Conservation (phyloP, 139 green algal genomes). For the Chlamydomonas sp. region DNA sequence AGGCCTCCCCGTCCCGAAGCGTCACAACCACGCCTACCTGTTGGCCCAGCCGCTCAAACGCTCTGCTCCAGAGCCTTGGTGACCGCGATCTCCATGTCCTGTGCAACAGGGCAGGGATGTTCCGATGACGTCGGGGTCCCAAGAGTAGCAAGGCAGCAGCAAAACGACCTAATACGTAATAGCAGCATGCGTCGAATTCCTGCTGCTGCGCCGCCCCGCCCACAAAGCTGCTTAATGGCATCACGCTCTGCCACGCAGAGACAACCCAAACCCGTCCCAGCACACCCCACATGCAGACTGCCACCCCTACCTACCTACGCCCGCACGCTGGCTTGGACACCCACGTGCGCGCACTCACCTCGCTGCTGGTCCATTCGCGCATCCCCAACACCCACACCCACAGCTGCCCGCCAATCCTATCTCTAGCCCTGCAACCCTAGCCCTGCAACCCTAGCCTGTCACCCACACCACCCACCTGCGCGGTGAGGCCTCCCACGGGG, state of each 20-base stretch:
- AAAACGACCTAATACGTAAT: background rate
- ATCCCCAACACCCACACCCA: background rate
- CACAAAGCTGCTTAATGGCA: no score
- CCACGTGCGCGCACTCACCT: background rate
- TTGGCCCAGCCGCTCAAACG: conserved; percentile 48
- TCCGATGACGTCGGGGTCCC: background rate
- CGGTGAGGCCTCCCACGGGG: conserved; percentile 81
- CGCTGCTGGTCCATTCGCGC: background rate
- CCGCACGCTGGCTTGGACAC: no score
- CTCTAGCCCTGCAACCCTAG: background rate
- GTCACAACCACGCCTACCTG: no score
- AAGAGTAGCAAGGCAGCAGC: background rate
- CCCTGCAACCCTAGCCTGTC: background rate
- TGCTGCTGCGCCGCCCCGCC: background rate
- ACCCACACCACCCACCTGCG: conserved; percentile 54
- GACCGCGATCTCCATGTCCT: conserved; percentile 92
- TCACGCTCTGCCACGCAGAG: no score
- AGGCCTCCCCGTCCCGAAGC: no score
- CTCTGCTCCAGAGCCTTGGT: conserved; percentile 82
- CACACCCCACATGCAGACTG: no score
- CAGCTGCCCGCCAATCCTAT: background rate
- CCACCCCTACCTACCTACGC: no score
- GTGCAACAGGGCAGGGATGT: background rate
- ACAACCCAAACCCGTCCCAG: no score
- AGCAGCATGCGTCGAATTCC: background rate